These are phyloP conservation scores for Tolypocladium paradoxum DNA, from an alignment of 2,329 filamentous ascomycete genomes.

Conservation along the genomic window DNA sequence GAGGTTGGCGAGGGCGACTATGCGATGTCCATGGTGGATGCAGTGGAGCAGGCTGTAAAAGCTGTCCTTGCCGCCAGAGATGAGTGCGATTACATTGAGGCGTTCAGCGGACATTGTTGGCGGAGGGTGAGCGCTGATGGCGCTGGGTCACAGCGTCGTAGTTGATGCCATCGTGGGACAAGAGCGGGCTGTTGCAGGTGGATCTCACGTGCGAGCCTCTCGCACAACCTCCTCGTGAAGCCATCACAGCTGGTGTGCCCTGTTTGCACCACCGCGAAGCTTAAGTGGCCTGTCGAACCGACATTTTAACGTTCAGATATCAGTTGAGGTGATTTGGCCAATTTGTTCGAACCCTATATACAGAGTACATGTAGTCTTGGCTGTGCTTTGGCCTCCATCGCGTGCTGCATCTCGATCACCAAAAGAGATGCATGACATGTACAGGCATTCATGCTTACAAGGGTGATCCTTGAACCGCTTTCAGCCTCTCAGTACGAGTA, in stretches of 20 bases:
- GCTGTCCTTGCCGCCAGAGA: constrained; percentile 96
- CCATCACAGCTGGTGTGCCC: not conserved
- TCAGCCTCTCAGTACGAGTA: not conserved
- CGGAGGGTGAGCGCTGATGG: not conserved
- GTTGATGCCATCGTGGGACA: not conserved
- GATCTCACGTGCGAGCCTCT: constrained; percentile 5
- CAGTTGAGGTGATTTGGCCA: not conserved
- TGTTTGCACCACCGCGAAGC: not conserved
- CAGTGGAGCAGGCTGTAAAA: constrained; percentile 91
- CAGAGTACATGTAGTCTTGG: not conserved
- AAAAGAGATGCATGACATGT: not conserved
- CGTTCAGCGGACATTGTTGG: constrained; percentile 29
- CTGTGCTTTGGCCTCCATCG: not conserved
- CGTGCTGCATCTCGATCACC: not conserved
- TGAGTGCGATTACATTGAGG: constrained; percentile 75
- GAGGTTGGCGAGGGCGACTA: constrained; percentile 85
- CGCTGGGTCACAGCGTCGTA: not conserved
- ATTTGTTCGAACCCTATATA: not conserved
- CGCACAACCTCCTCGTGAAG: not conserved
- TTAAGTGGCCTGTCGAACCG: not conserved
- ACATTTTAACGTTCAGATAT: not conserved
- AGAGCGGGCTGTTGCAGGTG: not conserved
- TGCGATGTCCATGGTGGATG: constrained; percentile 68
- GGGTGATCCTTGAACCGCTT: not conserved
- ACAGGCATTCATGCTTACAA: no score